These are phyloP conservation scores for Miscanthus lutarioriparius DNA, from an alignment of 176 grass and related monocot genomes.

Conservation along the genomic window DNA sequence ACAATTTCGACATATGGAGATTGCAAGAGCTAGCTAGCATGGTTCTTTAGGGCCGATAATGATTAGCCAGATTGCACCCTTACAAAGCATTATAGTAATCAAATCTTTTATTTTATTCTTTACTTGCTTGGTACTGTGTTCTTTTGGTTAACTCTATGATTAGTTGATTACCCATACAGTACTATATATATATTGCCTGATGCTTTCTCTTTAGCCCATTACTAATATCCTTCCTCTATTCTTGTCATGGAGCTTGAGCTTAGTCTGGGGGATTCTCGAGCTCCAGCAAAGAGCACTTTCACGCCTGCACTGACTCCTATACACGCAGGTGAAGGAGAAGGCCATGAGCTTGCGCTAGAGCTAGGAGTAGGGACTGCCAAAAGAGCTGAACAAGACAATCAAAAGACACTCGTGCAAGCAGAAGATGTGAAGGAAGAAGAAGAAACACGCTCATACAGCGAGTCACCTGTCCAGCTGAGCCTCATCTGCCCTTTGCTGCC, in stretches of 20 bases:
- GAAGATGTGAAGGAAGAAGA: conserved; percentile 2
- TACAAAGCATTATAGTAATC: conserved; percentile 3
- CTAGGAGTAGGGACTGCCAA: conserved; percentile 28
- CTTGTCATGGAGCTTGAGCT: conserved; percentile 51
- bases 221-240: background rate
- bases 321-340: background rate
- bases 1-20: no score
- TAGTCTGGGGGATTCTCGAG: conserved; percentile 45
- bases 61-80: background rate
- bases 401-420: background rate
- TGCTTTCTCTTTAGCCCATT: conserved; percentile 19
- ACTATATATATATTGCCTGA: conserved; percentile 42
- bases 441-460: background rate
- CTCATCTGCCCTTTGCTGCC: background rate
- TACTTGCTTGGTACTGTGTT: conserved; percentile 11
- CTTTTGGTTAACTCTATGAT: conserved; percentile 27
- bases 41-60: background rate
- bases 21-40: no score
- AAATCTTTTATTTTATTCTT: background rate
- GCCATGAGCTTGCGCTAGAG: conserved; percentile 36
- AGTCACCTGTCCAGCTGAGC: conserved; percentile 25
- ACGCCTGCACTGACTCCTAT: background rate
- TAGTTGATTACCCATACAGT: background rate
- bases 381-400: conserved; percentile 24
- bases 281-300: conserved; percentile 7